phyloP scores from a whole-genome alignment of 2,329 filamentous ascomycete genomes.

The Fusarium verticillioides region DNA sequence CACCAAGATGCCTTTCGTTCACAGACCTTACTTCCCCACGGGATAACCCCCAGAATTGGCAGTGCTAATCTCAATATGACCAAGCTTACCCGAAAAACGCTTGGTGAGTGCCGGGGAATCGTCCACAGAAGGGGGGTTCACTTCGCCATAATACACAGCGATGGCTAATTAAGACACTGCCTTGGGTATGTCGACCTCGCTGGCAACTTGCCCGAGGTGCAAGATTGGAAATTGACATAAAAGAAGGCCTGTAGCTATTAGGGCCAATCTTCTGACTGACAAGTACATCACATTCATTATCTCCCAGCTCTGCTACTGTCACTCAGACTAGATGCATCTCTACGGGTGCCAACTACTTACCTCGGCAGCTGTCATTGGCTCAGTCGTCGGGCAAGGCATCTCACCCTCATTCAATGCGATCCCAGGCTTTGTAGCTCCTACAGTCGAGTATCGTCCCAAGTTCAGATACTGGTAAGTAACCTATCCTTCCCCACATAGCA shows the following conservation, averaged over 20 bases:
- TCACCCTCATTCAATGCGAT: background rate
- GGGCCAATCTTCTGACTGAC: too few relatives aligned
- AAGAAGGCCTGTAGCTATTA: background rate
- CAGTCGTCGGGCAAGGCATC: background rate
- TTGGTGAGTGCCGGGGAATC: background rate
- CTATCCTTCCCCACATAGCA: background rate
- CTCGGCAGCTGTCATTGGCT: fast-evolving
- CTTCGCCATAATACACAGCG: background rate
- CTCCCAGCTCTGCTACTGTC: background rate
- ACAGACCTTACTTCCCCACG: background rate
- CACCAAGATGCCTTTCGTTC: too few relatives aligned
- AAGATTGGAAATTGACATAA: background rate
- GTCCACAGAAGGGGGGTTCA: background rate
- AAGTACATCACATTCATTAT: background rate
- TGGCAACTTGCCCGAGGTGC: background rate
- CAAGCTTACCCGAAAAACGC: background rate
- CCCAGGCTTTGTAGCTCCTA: background rate
- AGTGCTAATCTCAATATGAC: background rate
- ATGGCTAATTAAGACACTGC: background rate
- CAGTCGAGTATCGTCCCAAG: background rate
- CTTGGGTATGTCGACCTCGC: background rate
- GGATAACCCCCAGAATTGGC: background rate
- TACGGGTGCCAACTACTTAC: background rate
- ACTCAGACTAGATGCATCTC: background rate
- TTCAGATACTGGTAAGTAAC: background rate